These are phyloP conservation scores for Nemophila menziesii DNA, from an alignment of 257 asterid species.

Conservation along the genomic window DNA sequence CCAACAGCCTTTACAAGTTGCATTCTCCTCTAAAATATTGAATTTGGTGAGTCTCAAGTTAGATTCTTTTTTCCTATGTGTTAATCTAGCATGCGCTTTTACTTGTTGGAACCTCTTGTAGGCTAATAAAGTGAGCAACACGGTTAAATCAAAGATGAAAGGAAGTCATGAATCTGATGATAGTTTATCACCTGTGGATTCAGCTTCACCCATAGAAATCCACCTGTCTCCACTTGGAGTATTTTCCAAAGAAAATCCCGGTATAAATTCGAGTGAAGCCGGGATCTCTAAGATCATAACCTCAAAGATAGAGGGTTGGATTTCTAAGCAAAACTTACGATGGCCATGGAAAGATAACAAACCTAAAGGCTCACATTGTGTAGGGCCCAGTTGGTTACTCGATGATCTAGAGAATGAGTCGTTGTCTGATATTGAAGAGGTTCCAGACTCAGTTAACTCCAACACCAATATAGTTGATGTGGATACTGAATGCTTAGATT, in stretches of 20 bases:
- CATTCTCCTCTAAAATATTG: slow-evolving; percentile 69
- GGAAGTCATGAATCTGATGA: slow-evolving; percentile 59
- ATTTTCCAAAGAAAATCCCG: slow-evolving; percentile 29
- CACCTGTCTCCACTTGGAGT: slow-evolving; percentile 60
- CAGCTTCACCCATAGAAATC: slow-evolving; percentile 53
- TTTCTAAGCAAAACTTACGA: slow-evolving; percentile 35
- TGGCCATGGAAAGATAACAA: slow-evolving; percentile 89
- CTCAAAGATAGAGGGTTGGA: slow-evolving; percentile 87
- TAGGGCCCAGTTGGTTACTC: slow-evolving; percentile 65
- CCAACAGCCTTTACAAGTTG: slow-evolving; percentile 72
- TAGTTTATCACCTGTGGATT: slow-evolving; percentile 31
- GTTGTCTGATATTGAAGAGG: slow-evolving; percentile 41
- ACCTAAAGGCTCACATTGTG: slow-evolving; percentile 43
- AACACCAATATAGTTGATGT: slow-evolving; percentile 56
- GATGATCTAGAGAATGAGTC: slow-evolving; percentile 49
- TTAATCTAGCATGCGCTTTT: slow-evolving; percentile 20
- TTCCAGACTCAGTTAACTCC: slow-evolving; percentile 71
- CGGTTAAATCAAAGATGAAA: slow-evolving; percentile 68
- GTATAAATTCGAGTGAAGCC: slow-evolving; percentile 58
- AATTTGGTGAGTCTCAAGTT: slow-evolving; percentile 57
- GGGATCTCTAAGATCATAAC: slow-evolving; percentile 58
- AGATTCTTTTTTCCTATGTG: slow-evolving; percentile 5
- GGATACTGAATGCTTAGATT: slow-evolving; percentile 65
- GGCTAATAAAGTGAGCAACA: slow-evolving; percentile 82
- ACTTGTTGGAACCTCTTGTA: slow-evolving; percentile 21